Conservation (phyloP, 148 eudicot species). For the Vaccinium darrowii region DNA sequence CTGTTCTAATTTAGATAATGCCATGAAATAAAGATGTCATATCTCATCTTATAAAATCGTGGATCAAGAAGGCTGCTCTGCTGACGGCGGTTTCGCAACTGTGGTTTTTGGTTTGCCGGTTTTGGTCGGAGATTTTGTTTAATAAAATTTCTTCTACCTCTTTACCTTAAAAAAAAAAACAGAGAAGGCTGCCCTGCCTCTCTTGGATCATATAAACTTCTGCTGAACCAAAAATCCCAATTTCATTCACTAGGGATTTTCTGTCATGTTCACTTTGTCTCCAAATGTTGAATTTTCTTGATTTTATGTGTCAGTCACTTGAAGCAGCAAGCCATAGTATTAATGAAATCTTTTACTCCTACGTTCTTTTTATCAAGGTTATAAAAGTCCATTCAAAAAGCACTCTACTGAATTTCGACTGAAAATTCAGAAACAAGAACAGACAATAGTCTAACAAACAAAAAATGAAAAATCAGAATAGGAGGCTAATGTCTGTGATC, state of each 20-base stretch:
- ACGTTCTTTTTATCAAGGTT: background rate
- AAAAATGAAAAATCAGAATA: background rate
- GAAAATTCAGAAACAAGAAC: background rate
- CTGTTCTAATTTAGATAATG: no score
- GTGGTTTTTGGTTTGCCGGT: no score
- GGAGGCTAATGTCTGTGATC: background rate
- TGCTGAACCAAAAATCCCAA: background rate
- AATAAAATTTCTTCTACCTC: no score
- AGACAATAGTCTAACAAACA: background rate
- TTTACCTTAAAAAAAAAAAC: no score
- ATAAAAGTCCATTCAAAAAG: background rate
- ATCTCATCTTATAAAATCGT: background rate
- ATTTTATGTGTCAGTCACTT: background rate
- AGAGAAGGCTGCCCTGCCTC: no score
- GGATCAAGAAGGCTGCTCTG: background rate
- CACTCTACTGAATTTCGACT: background rate
- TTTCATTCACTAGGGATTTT: background rate
- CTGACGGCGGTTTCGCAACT: no score
- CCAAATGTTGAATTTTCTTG: background rate
- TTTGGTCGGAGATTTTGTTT: no score
- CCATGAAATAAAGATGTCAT: no score
- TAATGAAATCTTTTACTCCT: background rate
- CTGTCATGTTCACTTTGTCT: background rate
- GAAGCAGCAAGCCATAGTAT: background rate
- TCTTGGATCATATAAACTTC: no score